Base-by-base conservation (phyloP, 2,329 filamentous ascomycete species). In the Cladosporium sp. region DNA sequence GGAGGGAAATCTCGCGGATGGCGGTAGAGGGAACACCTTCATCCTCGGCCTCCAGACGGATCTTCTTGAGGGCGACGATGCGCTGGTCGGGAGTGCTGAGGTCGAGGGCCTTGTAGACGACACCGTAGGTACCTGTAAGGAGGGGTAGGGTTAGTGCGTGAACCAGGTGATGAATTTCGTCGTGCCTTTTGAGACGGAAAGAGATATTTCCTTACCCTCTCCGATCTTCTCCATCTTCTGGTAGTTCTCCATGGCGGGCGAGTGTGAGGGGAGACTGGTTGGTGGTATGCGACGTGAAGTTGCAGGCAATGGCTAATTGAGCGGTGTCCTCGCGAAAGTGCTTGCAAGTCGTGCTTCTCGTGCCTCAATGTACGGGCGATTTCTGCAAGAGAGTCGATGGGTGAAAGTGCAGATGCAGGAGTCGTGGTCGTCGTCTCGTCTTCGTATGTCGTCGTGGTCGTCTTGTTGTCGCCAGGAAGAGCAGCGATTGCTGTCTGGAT, bases 181-280 rank as follows among this genome's bases (percentile, higher is more conserved):
- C 6, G n/a, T 34, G 27, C 15, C 38, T 41, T 18, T 39, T 13
- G 7, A 18, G 18, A 32, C 36, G 29, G 15, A 19, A 37, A 9
- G 12, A 5, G 18, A n/a, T 1, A 7, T 18, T 24, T 45, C 69
- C 80, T 63, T 74, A 93, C 90, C 90, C 82, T 96, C 90, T 71
- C 90, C 90, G 65, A 96, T 90, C 79, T 96, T 96, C 76, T 96
- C 90, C 65, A 96, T 81, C 76, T 95, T 95, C 74, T 95, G 88
- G 71, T 96, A 96, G 74, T 95, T 95, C 72, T 96, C 89, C 90
- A 96, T 95, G 59, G 44, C 45, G 52, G 43, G 22, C 22, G 42
- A 17, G 43, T 30, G 22, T 9, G 22, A 27, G 22, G 5, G 22
- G 4, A 9, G 9, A 9, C 9, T 27, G 22, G 5, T 27, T 27